A percentile compares a stretch with the other conserved stretches of the same genome.
These are phyloP conservation scores for Exutisphaerella laricina DNA, from an alignment of 2,329 filamentous ascomycete species.

Conservation along the genomic window DNA sequence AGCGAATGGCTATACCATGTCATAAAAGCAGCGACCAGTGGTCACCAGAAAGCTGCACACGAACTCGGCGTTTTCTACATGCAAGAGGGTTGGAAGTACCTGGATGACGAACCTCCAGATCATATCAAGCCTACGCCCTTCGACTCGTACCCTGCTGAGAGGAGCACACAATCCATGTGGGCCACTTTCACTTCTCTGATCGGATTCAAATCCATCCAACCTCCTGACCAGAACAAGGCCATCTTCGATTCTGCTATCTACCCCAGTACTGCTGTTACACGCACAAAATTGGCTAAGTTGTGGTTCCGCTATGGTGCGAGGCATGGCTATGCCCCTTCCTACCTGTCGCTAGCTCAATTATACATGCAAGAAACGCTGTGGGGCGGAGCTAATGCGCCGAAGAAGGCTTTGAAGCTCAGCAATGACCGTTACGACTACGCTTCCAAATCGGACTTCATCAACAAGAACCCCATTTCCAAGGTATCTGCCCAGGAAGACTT, in stretches of 20 bases:
- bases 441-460: conserved; percentile 19
- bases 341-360: conserved; percentile 24
- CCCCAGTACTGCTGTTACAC: conserved; percentile 21
- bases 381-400: conserved; percentile 21
- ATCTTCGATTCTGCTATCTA: conserved; percentile 28
- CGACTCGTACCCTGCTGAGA: conserved; percentile 26
- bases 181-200: conserved; percentile 3
- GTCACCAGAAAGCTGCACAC: conserved; percentile 36
- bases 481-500: conserved; percentile 6
- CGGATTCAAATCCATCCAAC: conserved; percentile 6
- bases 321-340: conserved; percentile 26
- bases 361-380: conserved; percentile 23
- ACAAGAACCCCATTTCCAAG: conserved; percentile 10
- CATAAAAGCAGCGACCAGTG: conserved; percentile 42
- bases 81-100: conserved; percentile 28
- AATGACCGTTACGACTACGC: conserved; percentile 25
- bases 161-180: not conserved
- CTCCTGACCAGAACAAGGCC: conserved; percentile 9
- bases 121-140: conserved; percentile 32
- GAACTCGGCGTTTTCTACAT: conserved; percentile 39
- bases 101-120: conserved; percentile 32
- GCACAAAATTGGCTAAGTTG: conserved; percentile 23
- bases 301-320: conserved; percentile 26
- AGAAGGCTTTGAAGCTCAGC: conserved; percentile 21
- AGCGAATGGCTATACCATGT: conserved; percentile 40